Conservation (phyloP, 2,329 filamentous ascomycete genomes). For the Fusarium sp. region DNA sequence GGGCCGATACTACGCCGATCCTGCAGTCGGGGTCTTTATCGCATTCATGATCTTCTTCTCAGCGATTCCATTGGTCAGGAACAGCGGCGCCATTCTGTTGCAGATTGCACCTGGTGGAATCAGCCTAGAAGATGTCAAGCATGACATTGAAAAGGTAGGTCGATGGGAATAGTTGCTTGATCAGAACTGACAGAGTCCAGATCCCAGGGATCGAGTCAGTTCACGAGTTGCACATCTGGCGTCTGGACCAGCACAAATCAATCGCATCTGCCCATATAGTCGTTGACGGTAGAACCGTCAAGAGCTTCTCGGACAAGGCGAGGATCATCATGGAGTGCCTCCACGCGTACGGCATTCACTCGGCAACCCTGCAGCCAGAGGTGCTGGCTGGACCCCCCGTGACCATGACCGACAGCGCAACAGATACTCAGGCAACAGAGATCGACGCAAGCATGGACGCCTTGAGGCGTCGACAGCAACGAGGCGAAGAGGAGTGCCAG, state of each 20-base stretch:
- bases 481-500: constrained; percentile 56
- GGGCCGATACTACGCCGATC: constrained; percentile 77
- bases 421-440: constrained; percentile 18
- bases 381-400: constrained; percentile 29
- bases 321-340: constrained; percentile 75
- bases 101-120: constrained; percentile 74
- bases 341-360: constrained; percentile 80
- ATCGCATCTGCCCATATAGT: constrained; percentile 78
- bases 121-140: constrained; percentile 71
- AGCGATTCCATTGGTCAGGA: constrained; percentile 71
- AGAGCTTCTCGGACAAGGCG: constrained; percentile 70
- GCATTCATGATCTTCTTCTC: constrained; percentile 78
- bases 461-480: constrained; percentile 22
- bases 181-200: constrained; percentile 51
- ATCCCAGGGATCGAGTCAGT: constrained; percentile 75
- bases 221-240: constrained; percentile 81
- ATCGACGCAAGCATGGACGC: constrained; percentile 18
- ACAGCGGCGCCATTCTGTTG: constrained; percentile 74
- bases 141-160: constrained; percentile 73
- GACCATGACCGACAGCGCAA: constrained; percentile 17
- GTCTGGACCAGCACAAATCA: constrained; percentile 76
- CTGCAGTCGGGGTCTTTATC: constrained; percentile 76
- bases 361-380: constrained; percentile 78
- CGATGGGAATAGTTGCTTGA: background rate
- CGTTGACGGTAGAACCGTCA: constrained; percentile 67